Percentiles rank a stretch among this genome's conserved stretches.
Conservation (phyloP, 2,329 filamentous ascomycete species). For the Simplicillium sp. region DNA sequence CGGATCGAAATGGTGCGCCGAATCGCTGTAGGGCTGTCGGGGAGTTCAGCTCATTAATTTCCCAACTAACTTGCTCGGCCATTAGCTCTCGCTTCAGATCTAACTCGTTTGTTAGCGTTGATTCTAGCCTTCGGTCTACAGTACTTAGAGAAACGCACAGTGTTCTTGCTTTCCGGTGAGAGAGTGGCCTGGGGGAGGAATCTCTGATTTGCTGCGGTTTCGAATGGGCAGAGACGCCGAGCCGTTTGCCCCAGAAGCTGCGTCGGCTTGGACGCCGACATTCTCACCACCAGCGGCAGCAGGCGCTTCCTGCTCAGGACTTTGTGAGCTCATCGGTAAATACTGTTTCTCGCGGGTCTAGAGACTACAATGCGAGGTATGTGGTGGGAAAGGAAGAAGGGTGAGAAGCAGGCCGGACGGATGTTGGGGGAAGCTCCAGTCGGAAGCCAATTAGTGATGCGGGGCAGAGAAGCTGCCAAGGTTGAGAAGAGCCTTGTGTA, state of each 20-base stretch:
- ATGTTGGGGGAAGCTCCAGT: not conserved
- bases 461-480: too few relatives aligned
- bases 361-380: not conserved
- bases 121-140: not conserved
- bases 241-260: conserved; percentile 5
- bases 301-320: too few relatives aligned
- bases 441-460: not conserved
- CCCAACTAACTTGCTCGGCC: conserved; percentile 76
- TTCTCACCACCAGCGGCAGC: too few relatives aligned
- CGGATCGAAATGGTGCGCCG: conserved; percentile 88
- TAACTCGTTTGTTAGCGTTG: conserved; percentile 25
- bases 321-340: too few relatives aligned
- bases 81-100: conserved; percentile 95
- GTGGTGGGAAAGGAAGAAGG: not conserved
- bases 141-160: conserved; percentile 46
- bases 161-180: conserved; percentile 97
- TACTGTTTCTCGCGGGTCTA: not conserved
- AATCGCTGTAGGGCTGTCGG: conserved; percentile 92
- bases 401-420: not conserved
- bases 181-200: conserved; percentile 31
- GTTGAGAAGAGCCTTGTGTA: too few relatives aligned
- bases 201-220: not conserved
- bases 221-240: conserved; percentile 12
- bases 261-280: conserved; percentile 11
- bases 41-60: conserved; percentile 88